A percentile compares a stretch with the other conserved stretches of the same genome.
Conservation (phyloP, 768 basidiomycete species). For the Termitomyces sp. region DNA sequence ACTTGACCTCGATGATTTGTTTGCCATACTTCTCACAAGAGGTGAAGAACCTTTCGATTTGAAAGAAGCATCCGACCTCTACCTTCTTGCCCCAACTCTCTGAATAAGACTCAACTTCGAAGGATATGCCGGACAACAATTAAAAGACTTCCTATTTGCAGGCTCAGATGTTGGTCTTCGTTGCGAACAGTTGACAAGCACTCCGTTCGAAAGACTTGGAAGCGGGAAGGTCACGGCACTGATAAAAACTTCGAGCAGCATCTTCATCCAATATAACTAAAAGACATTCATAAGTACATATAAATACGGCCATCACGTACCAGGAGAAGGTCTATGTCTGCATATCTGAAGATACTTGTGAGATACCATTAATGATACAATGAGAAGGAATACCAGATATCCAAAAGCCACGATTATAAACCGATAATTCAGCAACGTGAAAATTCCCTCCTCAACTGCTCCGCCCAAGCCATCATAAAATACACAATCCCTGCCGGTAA, state of each 20-base stretch:
- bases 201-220: too few relatives aligned
- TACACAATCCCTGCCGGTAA: constrained; percentile 75
- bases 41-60: too few relatives aligned
- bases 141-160: background rate
- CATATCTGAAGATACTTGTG: too few relatives aligned
- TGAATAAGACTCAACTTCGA: background rate
- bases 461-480: constrained; percentile 78
- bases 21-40: too few relatives aligned
- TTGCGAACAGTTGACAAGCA: background rate
- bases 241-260: too few relatives aligned
- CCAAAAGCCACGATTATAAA: background rate
- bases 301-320: background rate
- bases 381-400: background rate
- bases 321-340: background rate
- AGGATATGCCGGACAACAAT: background rate
- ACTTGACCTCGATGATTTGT: too few relatives aligned
- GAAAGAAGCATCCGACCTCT: background rate
- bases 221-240: too few relatives aligned
- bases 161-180: background rate
- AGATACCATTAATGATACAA: too few relatives aligned
- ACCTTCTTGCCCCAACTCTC: background rate
- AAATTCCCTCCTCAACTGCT: constrained; percentile 46
- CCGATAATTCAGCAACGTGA: constrained; percentile 19
- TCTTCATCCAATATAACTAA: too few relatives aligned
- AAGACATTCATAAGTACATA: too few relatives aligned